Conservation (phyloP, 441 rosid species). For the Populus hybrid region DNA sequence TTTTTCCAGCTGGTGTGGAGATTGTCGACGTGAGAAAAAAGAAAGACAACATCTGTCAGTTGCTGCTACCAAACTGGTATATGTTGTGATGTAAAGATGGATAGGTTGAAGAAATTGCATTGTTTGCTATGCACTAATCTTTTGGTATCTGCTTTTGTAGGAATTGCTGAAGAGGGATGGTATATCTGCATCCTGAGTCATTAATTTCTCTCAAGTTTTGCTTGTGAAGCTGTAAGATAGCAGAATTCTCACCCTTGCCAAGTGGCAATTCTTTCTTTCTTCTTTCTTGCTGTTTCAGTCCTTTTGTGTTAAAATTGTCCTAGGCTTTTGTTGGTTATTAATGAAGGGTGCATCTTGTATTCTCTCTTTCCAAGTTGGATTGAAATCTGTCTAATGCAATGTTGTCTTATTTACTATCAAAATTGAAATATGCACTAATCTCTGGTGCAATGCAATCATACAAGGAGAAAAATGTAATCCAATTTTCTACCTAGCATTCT, state of each 20-base stretch:
- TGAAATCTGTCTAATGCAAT: neutral
- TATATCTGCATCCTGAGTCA: slow-evolving; percentile 38
- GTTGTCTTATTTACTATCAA: neutral
- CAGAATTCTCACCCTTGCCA: slow-evolving; percentile 1
- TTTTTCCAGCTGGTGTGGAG: slow-evolving; percentile 85
- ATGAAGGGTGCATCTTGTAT: neutral
- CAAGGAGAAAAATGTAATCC: neutral
- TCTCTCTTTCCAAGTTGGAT: neutral
- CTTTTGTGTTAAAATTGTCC: neutral
- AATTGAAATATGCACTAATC: neutral
- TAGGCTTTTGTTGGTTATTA: neutral
- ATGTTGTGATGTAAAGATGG: neutral
- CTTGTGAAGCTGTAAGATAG: slow-evolving; percentile 25
- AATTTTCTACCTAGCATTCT: neutral
- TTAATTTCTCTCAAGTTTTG: slow-evolving; percentile 2
- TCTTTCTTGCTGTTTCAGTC: neutral
- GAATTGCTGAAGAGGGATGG: slow-evolving; percentile 52
- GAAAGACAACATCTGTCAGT: slow-evolving; percentile 49
- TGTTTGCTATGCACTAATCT: neutral
- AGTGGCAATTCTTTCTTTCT: neutral
- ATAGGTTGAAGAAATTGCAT: neutral
- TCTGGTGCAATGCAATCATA: neutral
- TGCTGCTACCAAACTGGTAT: slow-evolving; percentile 61
- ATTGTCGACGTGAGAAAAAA: slow-evolving; percentile 59
- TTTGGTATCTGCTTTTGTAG: slow-evolving; percentile 25